These are phyloP conservation scores for Mortierella hygrophila DNA, from an alignment of 192 early-diverging fungal genomes.

Conservation along the genomic window DNA sequence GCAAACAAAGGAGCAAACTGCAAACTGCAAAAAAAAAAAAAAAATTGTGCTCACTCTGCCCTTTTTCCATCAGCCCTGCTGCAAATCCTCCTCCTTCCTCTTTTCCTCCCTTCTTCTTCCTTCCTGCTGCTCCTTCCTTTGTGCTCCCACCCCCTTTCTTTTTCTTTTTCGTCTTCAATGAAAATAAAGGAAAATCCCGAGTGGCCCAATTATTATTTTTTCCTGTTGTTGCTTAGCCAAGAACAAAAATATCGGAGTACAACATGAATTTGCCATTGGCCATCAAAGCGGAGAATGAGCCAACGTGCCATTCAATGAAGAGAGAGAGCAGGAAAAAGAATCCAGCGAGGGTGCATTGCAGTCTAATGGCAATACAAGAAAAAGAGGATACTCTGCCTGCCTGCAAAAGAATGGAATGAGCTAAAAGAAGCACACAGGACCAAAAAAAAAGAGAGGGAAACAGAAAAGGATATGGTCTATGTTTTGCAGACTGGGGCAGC, in stretches of 20 bases:
- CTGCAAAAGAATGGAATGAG: too few relatives aligned
- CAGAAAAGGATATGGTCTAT: neutral
- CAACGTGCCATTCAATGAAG: neutral
- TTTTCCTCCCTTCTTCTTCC: neutral
- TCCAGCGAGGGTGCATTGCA: slow-evolving; percentile 4
- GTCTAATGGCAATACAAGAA: too few relatives aligned
- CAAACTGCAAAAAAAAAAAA: too few relatives aligned
- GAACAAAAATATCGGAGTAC: slow-evolving; percentile 2
- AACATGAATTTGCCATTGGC: neutral
- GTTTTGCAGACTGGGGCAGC: too few relatives aligned
- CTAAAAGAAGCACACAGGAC: too few relatives aligned
- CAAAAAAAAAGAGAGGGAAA: neutral
- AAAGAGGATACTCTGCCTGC: neutral
- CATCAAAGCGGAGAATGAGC: neutral
- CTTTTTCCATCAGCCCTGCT: neutral
- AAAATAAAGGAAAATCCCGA: neutral
- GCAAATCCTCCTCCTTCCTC: neutral
- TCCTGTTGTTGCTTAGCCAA: neutral
- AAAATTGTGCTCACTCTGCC: too few relatives aligned
- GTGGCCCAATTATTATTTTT: neutral
- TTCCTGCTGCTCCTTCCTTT: neutral
- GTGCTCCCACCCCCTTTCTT: neutral
- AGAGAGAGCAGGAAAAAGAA: neutral
- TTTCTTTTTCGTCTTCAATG: neutral
- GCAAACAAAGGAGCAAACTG: too few relatives aligned